These are phyloP conservation scores for Suillus spraguei DNA, from an alignment of 768 basidiomycete genomes.

Conservation along the genomic window DNA sequence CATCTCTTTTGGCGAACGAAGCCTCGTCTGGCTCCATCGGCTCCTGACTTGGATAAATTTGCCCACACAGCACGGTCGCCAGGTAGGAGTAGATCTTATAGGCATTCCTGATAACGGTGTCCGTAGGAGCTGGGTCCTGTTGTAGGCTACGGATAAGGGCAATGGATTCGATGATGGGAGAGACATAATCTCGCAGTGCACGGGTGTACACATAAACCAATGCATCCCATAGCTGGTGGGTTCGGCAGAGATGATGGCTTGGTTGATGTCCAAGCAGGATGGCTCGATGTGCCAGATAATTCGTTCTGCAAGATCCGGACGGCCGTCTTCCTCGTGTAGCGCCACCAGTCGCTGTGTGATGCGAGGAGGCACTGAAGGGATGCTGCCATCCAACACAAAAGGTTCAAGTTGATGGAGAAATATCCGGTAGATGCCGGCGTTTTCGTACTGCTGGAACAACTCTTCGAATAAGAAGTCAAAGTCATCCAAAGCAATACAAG, in stretches of 20 bases:
- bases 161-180: constrained; percentile 86
- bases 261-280: constrained; percentile 87
- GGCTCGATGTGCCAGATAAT: constrained; percentile 98
- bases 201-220: constrained; percentile 92
- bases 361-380: constrained; percentile 79
- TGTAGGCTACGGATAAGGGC: constrained; percentile 58
- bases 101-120: constrained; percentile 67
- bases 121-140: constrained; percentile 39
- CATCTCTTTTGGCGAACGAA: constrained; percentile 63
- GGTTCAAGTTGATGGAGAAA: constrained; percentile 83
- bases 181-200: constrained; percentile 85
- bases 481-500: constrained; percentile 79
- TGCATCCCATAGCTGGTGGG: constrained; percentile 85
- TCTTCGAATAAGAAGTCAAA: constrained; percentile 92
- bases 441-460: constrained; percentile 87
- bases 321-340: constrained; percentile 69
- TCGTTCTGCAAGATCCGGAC: constrained; percentile 78
- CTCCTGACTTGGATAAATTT: constrained; percentile 85
- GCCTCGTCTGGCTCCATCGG: constrained; percentile 68
- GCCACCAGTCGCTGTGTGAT: constrained; percentile 85
- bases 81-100: constrained; percentile 94
- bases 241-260: constrained; percentile 86
- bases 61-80: constrained; percentile 75
- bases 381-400: constrained; percentile 74
- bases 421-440: constrained; percentile 80